phyloP scores from a whole-genome alignment of 2,329 filamentous ascomycete species.

The Lasiodiplodia hormozganensis region DNA sequence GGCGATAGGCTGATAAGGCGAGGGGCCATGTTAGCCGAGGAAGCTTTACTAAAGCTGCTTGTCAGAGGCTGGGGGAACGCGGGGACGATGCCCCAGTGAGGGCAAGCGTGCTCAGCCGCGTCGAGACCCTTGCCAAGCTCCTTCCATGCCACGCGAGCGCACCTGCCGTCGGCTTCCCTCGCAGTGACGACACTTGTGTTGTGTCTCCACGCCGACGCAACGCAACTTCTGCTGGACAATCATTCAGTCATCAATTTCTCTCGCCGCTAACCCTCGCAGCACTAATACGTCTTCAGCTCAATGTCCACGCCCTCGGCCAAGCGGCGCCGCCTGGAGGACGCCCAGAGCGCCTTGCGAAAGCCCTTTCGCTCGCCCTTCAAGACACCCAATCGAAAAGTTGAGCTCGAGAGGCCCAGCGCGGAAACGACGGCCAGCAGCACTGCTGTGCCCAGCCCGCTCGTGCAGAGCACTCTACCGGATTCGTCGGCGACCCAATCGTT shows the following conservation, averaged over 20 bases:
- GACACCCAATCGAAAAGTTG: constrained; percentile 39
- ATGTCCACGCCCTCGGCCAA: constrained; percentile 64
- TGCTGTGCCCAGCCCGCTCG: constrained; percentile 19
- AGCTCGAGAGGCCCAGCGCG: constrained; percentile 9
- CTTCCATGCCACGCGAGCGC: not conserved
- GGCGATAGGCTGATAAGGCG: constrained; percentile 22
- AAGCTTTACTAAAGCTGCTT: constrained; percentile 19
- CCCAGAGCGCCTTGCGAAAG: constrained; percentile 66
- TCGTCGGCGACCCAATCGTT: constrained; percentile 4
- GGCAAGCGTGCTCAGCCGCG: not conserved
- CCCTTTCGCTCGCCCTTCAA: constrained; percentile 76
- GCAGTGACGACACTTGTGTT: not conserved
- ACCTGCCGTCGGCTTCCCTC: not conserved
- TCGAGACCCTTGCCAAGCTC: not conserved
- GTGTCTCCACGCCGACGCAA: not conserved
- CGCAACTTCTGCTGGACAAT: constrained; percentile 8
- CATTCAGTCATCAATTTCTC: constrained; percentile 8
- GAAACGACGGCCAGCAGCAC: constrained; percentile 15
- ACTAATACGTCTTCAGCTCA: constrained; percentile 20
- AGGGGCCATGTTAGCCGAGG: constrained; percentile 9
- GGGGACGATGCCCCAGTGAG: constrained; percentile 11
- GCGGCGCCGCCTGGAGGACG: constrained; percentile 67
- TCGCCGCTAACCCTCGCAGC: constrained; percentile 19
- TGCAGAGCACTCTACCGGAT: constrained; percentile 14
- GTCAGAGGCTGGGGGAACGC: constrained; percentile 7